Base-by-base conservation (phyloP, 768 basidiomycete genomes). In the Suillus lakei region DNA sequence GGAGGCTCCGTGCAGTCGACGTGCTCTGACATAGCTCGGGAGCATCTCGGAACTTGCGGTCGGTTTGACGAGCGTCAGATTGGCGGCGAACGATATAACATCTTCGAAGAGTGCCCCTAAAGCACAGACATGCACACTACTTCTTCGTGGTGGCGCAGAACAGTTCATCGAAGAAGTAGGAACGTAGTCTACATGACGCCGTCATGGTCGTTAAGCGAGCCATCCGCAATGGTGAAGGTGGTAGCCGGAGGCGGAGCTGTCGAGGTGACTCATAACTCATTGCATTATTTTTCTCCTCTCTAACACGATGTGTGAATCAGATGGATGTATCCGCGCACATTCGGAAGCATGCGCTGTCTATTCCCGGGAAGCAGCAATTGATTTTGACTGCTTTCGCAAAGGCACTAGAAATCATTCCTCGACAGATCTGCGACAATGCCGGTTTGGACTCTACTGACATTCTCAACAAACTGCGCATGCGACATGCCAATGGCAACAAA, bases 201-300 rank as follows among this genome's bases (percentile, higher is more conserved):
- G 95, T 99, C 72, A 99, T 99, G 96, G 96, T 99, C 23, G 98
- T 99, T 50, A 98, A 98, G 80, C 86, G 98, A 61, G 96, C 98
- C 4, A 90, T 99, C 70, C 91, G 91, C 74, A 99, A 96, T 74
- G 95, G 94, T 48, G 93, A 97, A n/a, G 62, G 91, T 99, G 60
- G 98, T 99, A 41, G 98, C 98, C 12, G 98, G 98, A 41, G 98
- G 98, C 58, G 98, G 98, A 67, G 98, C 98, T 16, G 91, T 93
- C 62, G 98, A 99, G 88, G 96, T 96, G 74, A 68, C 78, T 63
- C 41, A 36, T 50, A 5, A 34, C 34, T 23, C 51, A 26, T 38
- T 63, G 16, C 54, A 7, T 43, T 60, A 4, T 53, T 23, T 30
- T 62, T 54, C 18, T 51, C 39, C n/a, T 61, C 48, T 46, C 63